These are phyloP conservation scores for Dipodascus albidus DNA, from an alignment of 805 yeast species.

Conservation along the genomic window DNA sequence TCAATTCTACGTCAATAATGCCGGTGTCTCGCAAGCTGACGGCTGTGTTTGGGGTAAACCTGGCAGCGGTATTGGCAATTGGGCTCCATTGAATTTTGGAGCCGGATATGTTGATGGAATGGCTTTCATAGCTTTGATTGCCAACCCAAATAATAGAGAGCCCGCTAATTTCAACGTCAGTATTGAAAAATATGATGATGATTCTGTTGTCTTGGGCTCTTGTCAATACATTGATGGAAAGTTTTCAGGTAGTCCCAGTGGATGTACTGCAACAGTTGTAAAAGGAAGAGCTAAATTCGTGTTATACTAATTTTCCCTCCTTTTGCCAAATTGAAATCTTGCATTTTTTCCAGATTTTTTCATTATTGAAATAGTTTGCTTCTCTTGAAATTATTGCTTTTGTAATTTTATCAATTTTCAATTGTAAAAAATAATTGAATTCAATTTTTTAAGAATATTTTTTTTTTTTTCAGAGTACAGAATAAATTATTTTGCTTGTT, in stretches of 20 bases:
- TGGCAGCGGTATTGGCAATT: conserved; percentile 83
- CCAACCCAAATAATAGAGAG: conserved; percentile 79
- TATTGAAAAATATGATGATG: conserved; percentile 57
- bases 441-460: too few relatives aligned
- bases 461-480: too few relatives aligned
- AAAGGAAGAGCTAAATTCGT: conserved; percentile 78
- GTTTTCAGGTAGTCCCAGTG: conserved; percentile 67
- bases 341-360: too few relatives aligned
- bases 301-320: conserved; percentile 37
- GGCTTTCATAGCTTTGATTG: conserved; percentile 80
- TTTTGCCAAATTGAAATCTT: too few relatives aligned
- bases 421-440: too few relatives aligned
- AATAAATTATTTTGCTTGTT: too few relatives aligned
- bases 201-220: conserved; percentile 51
- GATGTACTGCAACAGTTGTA: conserved; percentile 89
- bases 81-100: conserved; percentile 95
- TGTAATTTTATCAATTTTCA: too few relatives aligned
- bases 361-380: too few relatives aligned
- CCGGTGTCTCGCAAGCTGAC: conserved; percentile 80
- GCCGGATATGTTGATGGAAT: conserved; percentile 69
- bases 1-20: conserved; percentile 95
- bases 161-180: conserved; percentile 64
- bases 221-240: conserved; percentile 73
- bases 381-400: too few relatives aligned
- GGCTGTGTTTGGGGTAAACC: conserved; percentile 91